Evolutionary conservation across 495 filamentous ascomycete genomes (phyloP).

Genomic region (Tetracladium setigerum): DNA sequence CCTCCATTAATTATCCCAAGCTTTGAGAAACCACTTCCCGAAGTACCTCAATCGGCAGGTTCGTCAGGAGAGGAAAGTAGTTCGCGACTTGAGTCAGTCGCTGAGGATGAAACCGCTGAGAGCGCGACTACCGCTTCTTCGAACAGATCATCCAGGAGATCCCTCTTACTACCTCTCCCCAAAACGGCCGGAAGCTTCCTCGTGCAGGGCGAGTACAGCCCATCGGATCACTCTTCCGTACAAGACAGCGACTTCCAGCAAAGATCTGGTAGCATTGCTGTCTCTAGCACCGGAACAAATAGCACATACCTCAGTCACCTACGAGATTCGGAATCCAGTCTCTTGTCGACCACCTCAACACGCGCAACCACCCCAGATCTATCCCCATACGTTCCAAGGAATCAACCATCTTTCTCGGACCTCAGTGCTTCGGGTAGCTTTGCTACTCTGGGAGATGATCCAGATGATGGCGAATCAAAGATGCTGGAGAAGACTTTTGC

Average conservation of each 20-base stretch:
- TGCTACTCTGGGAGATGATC: constrained; percentile 61
- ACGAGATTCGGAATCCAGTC: constrained; percentile 75
- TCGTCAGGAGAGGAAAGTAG: constrained; percentile 5
- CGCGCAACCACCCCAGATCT: constrained; percentile 82
- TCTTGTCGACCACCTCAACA: constrained; percentile 76
- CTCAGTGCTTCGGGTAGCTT: constrained; percentile 51
- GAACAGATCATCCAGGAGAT: constrained; percentile 16
- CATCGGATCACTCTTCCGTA: constrained; percentile 31
- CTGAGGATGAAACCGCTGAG: constrained; percentile 6
- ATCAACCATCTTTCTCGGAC: constrained; percentile 42
- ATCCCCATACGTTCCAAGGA: constrained; percentile 29
- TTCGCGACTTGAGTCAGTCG: constrained; percentile 17
- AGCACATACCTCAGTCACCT: constrained; percentile 68
- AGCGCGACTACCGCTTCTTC: constrained; percentile 10
- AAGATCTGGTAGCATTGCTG: constrained; percentile 40
- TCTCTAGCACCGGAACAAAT: constrained; percentile 49
- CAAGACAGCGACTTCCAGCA: constrained; percentile 40
- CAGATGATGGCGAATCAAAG: constrained; percentile 71
- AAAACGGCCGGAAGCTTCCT: constrained; percentile 39
- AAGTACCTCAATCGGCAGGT: constrained; percentile 28
- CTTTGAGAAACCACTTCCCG: constrained; percentile 36
- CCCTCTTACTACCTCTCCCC: constrained; percentile 29
- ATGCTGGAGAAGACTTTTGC: constrained; percentile 79
- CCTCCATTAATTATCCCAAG: constrained; percentile 21
- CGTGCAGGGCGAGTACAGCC: constrained; percentile 37